phyloP scores from a whole-genome alignment of 2,329 filamentous ascomycete species.

The Calonectria ilicicola region DNA sequence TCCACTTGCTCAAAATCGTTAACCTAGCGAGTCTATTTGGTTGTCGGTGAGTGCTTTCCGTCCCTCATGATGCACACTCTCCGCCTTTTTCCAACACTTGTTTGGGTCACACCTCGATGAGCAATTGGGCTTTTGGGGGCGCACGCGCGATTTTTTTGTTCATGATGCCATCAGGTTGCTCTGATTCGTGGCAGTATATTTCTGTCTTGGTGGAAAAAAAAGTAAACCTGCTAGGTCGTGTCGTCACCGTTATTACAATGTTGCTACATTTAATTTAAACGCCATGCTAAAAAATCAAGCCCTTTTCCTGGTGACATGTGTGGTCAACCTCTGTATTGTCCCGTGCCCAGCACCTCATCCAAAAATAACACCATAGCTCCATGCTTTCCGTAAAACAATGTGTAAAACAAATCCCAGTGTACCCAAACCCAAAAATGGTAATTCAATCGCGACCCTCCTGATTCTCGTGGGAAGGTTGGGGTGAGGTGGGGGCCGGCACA shows the following conservation, averaged over 20 bases:
- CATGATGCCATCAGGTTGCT: not conserved
- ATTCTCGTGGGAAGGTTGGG: not conserved
- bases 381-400: not conserved
- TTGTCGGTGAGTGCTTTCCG: not conserved
- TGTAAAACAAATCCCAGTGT: not conserved
- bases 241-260: not conserved
- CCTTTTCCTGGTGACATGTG: not conserved
- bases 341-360: not conserved
- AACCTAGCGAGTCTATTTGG: not conserved
- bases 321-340: not conserved
- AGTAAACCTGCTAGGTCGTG: not conserved
- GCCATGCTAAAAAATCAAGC: not conserved
- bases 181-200: not conserved
- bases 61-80: not conserved
- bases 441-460: not conserved
- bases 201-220: not conserved
- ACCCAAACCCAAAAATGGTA: not conserved
- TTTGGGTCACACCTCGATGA: not conserved
- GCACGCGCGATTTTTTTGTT: not conserved
- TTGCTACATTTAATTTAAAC: slow-evolving; percentile 3
- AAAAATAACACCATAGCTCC: not conserved
- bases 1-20: not conserved
- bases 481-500: not conserved
- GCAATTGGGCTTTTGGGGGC: not conserved
- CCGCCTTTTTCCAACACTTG: not conserved